These are phyloP conservation scores for Diplodia intermedia DNA, from an alignment of 2,329 filamentous ascomycete genomes.

Conservation along the genomic window DNA sequence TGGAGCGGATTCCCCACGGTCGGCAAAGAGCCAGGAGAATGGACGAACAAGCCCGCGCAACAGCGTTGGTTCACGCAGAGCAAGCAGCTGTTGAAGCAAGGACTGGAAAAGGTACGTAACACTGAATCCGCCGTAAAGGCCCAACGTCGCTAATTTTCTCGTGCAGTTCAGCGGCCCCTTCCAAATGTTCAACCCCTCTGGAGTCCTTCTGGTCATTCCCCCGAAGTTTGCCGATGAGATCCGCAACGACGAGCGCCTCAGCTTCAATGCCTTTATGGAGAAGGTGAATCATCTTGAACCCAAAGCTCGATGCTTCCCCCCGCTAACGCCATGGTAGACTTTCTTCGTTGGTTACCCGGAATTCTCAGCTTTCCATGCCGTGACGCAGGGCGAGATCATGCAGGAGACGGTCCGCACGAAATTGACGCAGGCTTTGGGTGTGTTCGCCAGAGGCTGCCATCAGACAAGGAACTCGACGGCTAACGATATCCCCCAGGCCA, in stretches of 20 bases:
- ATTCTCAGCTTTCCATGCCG: conserved; percentile 14
- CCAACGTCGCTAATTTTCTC: neutral
- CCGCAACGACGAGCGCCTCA: conserved; percentile 15
- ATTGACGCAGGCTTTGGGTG: conserved; percentile 8
- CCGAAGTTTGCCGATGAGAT: conserved; percentile 18
- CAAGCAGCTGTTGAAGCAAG: neutral
- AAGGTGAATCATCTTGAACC: neutral
- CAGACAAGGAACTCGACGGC: too few species aligned
- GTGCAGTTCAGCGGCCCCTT: conserved; percentile 15
- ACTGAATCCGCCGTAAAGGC: neutral
- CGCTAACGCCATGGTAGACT: neutral
- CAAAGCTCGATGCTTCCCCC: neutral
- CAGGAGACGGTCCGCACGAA: conserved; percentile 21
- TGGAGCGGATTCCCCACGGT: conserved; percentile 10
- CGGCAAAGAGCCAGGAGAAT: conserved; percentile 16
- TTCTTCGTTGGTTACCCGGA: neutral
- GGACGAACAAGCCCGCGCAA: conserved; percentile 6
- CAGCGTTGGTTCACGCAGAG: neutral
- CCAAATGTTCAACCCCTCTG: conserved; percentile 6
- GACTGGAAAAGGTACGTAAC: neutral
- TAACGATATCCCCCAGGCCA: neutral
- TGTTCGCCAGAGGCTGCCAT: neutral
- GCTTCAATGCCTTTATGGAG: conserved; percentile 12
- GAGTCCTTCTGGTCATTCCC: neutral
- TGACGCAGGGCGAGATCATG: conserved; percentile 18